phyloP scores from a whole-genome alignment of 352 stramenopile species.

The Phytopythium aichiense region DNA sequence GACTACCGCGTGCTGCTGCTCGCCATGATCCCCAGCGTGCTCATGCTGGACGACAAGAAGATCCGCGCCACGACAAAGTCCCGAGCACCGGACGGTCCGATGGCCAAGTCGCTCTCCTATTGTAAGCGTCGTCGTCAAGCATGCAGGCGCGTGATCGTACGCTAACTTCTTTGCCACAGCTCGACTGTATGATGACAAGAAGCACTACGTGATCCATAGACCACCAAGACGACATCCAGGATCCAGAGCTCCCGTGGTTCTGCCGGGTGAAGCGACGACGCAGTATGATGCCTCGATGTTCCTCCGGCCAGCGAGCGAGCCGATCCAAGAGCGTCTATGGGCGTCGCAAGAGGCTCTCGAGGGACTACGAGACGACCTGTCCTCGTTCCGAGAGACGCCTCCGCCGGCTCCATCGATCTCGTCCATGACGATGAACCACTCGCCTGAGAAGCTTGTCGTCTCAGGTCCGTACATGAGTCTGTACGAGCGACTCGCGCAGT shows the following conservation, averaged over 20 bases:
- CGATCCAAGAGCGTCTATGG: conserved; percentile 28
- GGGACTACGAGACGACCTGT: neutral
- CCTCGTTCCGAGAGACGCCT: conserved; percentile 5
- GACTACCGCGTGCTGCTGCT: conserved; percentile 67
- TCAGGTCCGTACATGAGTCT: conserved; percentile 49
- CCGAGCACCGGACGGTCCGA: conserved; percentile 24
- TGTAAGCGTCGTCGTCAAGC: conserved; percentile 28
- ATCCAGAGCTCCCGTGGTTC: conserved; percentile 28
- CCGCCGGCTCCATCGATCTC: conserved; percentile 8
- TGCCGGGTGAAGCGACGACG: conserved; percentile 30
- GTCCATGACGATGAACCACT: conserved; percentile 14
- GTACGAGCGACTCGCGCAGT: conserved; percentile 58
- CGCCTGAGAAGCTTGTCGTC: conserved; percentile 12
- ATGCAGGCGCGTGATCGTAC: neutral
- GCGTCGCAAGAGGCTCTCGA: conserved; percentile 15
- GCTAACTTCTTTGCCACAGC: conserved; percentile 20
- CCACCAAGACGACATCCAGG: conserved; percentile 34
- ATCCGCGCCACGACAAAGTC: conserved; percentile 47
- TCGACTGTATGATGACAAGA: conserved; percentile 78
- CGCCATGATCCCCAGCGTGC: conserved; percentile 67
- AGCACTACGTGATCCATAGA: conserved; percentile 66
- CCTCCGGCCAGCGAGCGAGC: conserved; percentile 34
- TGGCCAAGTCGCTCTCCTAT: conserved; percentile 69
- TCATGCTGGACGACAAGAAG: conserved; percentile 77
- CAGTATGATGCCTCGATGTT: conserved; percentile 63